Conservation (phyloP, 1,284 basidiomycete species). For the Ustilago sp. region DNA sequence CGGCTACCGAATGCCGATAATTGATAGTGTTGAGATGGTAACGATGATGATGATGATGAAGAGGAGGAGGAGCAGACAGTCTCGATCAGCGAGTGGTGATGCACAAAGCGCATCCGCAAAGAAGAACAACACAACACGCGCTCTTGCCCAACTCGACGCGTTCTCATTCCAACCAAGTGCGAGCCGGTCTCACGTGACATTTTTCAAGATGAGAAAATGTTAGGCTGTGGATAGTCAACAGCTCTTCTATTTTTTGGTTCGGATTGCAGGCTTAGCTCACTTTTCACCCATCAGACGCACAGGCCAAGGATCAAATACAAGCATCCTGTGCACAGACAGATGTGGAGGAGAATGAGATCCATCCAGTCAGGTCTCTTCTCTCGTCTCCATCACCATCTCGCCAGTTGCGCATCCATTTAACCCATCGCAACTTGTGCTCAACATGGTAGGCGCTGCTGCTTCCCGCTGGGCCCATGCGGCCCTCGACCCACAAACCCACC, state of each 20-base stretch:
- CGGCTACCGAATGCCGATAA: background rate
- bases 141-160: constrained; percentile 31
- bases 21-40: background rate
- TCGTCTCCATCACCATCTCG: background rate
- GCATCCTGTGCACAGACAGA: background rate
- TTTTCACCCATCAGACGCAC: constrained; percentile 7
- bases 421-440: background rate
- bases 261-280: background rate
- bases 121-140: constrained; percentile 31
- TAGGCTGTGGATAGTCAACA: background rate
- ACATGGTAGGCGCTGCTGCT: constrained; percentile 28
- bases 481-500: constrained; percentile 44
- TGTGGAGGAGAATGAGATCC: constrained; percentile 9
- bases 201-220: background rate
- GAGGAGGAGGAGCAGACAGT: background rate
- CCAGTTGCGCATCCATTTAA: background rate
- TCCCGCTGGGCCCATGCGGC: constrained; percentile 49
- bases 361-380: constrained; percentile 12
- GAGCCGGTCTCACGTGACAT: constrained; percentile 19
- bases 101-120: constrained; percentile 5
- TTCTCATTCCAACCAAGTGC: background rate
- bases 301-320: background rate
- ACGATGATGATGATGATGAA: constrained; percentile 21
- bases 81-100: background rate
- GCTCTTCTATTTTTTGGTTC: background rate